These are phyloP conservation scores for Chlamydomonas incerta DNA, from an alignment of 139 green algal species.

Conservation along the genomic window DNA sequence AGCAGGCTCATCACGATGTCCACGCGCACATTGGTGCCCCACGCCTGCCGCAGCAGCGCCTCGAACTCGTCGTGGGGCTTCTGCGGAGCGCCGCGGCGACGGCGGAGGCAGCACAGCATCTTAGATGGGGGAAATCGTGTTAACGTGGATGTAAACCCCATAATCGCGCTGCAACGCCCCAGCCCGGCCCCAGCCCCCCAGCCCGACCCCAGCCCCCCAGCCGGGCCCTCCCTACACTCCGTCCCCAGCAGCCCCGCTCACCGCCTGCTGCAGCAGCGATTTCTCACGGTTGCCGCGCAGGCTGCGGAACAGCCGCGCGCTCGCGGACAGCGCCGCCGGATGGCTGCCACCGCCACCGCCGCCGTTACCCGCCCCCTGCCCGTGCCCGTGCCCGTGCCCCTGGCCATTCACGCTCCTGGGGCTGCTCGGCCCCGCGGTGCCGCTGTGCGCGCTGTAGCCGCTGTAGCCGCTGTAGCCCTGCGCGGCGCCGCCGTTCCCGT, in stretches of 20 bases:
- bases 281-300: not conserved
- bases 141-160: too few relatives aligned
- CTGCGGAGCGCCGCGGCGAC: too few relatives aligned
- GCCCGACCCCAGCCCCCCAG: too few relatives aligned
- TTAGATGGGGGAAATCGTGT: too few relatives aligned
- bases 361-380: too few relatives aligned
- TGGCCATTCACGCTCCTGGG: not conserved
- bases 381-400: too few relatives aligned
- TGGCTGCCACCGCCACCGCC: not conserved
- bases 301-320: not conserved
- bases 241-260: not conserved
- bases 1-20: conserved; percentile 45
- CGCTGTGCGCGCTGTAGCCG: not conserved
- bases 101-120: too few relatives aligned
- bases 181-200: too few relatives aligned
- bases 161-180: too few relatives aligned
- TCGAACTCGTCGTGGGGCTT: conserved; percentile 36
- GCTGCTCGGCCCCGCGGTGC: not conserved
- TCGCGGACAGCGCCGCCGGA: not conserved
- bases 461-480: not conserved
- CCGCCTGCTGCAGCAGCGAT: conserved; percentile 14
- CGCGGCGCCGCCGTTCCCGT: not conserved
- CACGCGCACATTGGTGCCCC: conserved; percentile 46
- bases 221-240: too few relatives aligned
- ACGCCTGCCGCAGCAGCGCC: conserved; percentile 20